Evolutionary conservation across 495 filamentous ascomycete species (phyloP), one percentile per base, ranked within the genome.

Genomic region (Pseudoneurospora amorphoporcata): DNA sequence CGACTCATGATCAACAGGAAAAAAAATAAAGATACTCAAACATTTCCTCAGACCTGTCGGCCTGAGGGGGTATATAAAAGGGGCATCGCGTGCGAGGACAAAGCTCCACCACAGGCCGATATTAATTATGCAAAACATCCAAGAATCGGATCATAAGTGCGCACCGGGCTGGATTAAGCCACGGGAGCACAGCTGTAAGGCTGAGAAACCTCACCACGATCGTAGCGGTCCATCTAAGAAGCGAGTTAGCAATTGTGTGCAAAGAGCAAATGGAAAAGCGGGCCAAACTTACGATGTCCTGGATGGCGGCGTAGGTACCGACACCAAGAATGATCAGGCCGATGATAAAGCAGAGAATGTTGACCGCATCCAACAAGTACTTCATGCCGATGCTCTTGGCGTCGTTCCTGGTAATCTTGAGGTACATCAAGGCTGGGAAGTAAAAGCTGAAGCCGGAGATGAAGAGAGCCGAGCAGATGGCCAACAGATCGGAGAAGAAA

Each of bases 401-500:
- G 10, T 86, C 89, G 72, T 85, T 81, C 79, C 84, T 86, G 80
- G 91, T 87, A 71, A 89, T 83, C 81, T 83, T 83, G 81, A 90
- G 89, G 88, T 89, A 91, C 82, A 91, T 88, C 32, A 87, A 78
- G 41, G 87, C 87, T 1, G 89, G 88, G 76, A 91, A 85, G 77
- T 89, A 88, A 75, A 89, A 91, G 68, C 86, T 88, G 78, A 91
- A 91, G 73, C 88, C 88, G 38, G 84, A 87, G 71, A 89, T 82
- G 72, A 92, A 90, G 42, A 92, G 78, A 4, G 89, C 84, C 17
- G 89, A 89, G 43, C 88, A 83, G 72, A 89, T 84, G 32, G 85
- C 85, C 23, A 93, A 81, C 70, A 94, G 78, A 69, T 88, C 85
- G 75, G 86, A 89, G 82, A 94, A 94, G 75, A 91, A 87, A 0